phyloP scores from a whole-genome alignment of 345 rosid species.

The Excoecaria agallocha region DNA sequence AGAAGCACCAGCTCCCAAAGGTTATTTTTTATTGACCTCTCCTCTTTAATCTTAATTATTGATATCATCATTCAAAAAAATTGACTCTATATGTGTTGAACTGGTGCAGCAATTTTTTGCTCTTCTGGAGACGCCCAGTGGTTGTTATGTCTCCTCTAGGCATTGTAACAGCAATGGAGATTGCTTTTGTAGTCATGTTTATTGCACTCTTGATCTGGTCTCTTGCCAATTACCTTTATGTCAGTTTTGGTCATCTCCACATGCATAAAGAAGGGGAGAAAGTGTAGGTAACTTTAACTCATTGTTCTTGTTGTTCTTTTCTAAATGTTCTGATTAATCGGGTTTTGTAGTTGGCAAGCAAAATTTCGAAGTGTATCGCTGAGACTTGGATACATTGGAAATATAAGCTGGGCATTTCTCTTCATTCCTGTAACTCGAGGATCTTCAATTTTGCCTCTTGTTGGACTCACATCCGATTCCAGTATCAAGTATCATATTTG shows the following conservation, averaged over 20 bases:
- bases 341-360: conserved; percentile 44
- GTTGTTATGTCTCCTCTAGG: conserved; percentile 63
- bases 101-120: not conserved
- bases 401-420: conserved; percentile 67
- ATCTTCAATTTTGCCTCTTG: conserved; percentile 53
- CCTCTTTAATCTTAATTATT: not conserved
- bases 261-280: conserved; percentile 32
- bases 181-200: conserved; percentile 49
- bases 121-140: conserved; percentile 32
- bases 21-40: conserved; percentile 12
- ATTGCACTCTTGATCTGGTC: conserved; percentile 55
- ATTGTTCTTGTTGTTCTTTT: not conserved
- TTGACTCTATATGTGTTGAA: not conserved
- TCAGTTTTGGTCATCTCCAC: conserved; percentile 50
- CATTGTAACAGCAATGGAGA: conserved; percentile 49
- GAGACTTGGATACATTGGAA: conserved; percentile 55
- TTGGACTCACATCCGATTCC: conserved; percentile 63
- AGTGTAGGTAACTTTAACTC: conserved; percentile 28
- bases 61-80: not conserved
- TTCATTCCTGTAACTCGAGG: conserved; percentile 66
- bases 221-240: conserved; percentile 43
- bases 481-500: conserved; percentile 71
- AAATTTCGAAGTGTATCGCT: conserved; percentile 51
- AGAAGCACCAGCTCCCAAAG: conserved; percentile 20
- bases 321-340: not conserved